Conservation (phyloP, 306 rosid species). For the Morella rubra region DNA sequence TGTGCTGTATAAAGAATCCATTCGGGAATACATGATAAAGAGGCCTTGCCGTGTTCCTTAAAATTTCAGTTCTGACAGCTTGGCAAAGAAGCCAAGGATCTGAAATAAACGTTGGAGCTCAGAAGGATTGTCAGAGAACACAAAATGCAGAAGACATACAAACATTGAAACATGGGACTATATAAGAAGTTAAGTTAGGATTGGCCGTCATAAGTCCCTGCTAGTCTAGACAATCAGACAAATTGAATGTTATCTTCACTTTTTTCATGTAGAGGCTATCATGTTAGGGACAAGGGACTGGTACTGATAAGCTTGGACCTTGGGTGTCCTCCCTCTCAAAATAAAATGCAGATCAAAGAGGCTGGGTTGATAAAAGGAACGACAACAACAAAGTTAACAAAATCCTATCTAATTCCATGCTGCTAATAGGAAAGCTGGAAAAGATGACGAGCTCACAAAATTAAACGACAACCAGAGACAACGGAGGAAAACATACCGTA, state of each 20-base stretch:
- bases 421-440: not conserved
- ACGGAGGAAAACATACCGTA: constrained; percentile 54
- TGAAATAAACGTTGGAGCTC: not conserved
- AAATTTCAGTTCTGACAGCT: not conserved
- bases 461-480: constrained; percentile 4
- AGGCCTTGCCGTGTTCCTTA: not conserved
- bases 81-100: not conserved
- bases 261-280: not conserved
- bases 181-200: not conserved
- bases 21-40: not conserved
- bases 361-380: too few species aligned
- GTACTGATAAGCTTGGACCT: too few species aligned
- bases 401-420: too few species aligned
- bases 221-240: not conserved
- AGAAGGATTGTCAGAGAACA: too few species aligned
- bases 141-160: not conserved
- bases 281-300: too few species aligned
- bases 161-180: not conserved
- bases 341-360: too few species aligned
- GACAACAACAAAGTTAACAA: too few species aligned
- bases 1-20: not conserved
- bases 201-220: not conserved
- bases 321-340: too few species aligned
- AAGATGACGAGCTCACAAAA: not conserved
- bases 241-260: not conserved